Evolutionary conservation across 352 stramenopile genomes (phyloP).

Genomic region (Pythium aphanidermatum): DNA sequence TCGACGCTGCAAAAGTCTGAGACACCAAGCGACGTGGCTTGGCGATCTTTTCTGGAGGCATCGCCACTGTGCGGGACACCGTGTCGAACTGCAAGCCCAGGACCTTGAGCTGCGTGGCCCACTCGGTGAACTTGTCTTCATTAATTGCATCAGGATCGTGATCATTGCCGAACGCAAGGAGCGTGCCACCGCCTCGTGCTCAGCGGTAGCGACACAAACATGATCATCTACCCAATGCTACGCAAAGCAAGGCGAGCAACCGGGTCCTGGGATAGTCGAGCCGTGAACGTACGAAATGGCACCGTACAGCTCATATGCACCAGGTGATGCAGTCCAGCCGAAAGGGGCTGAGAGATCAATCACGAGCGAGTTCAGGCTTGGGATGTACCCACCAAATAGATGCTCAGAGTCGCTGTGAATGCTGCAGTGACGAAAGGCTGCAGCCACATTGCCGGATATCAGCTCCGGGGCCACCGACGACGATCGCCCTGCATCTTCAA

Average conservation of each 20-base stretch:
- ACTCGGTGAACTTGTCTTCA: constrained; percentile 18
- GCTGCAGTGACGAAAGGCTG: constrained; percentile 8
- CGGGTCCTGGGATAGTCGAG: neutral
- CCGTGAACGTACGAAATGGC: constrained; percentile 15
- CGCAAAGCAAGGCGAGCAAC: neutral
- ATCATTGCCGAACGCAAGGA: constrained; percentile 13
- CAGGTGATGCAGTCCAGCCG: constrained; percentile 12
- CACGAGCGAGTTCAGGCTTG: constrained; percentile 4
- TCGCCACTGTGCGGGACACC: neutral
- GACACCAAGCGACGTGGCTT: constrained; percentile 6
- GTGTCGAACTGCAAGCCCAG: constrained; percentile 19
- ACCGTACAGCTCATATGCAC: constrained; percentile 7
- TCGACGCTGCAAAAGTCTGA: neutral
- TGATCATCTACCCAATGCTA: constrained; percentile 26
- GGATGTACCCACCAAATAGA: constrained; percentile 3
- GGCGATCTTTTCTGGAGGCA: constrained; percentile 10
- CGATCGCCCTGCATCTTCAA: neutral
- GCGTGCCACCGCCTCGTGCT: neutral
- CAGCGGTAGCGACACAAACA: constrained; percentile 8
- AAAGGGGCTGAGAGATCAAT: constrained; percentile 12
- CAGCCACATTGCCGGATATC: constrained; percentile 8
- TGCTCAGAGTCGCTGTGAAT: constrained; percentile 6
- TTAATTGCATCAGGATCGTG: constrained; percentile 10
- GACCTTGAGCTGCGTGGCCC: constrained; percentile 4
- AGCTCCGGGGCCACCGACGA: neutral